These are phyloP conservation scores for Naganishia vaughanmartiniae DNA, from an alignment of 768 basidiomycete genomes.

Conservation along the genomic window DNA sequence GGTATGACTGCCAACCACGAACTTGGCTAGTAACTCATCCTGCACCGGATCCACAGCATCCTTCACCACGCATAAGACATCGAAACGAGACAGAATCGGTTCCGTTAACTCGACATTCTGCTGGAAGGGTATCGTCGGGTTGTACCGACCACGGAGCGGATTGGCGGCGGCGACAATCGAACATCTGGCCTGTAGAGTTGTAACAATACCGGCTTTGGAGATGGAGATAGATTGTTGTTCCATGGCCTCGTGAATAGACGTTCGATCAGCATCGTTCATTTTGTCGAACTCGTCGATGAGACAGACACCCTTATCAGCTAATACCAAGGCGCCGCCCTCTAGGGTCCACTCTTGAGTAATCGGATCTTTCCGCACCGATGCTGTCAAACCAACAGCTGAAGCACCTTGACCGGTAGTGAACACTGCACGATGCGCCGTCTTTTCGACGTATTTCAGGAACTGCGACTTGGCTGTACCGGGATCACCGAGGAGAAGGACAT, in stretches of 20 bases:
- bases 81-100: slow-evolving; percentile 95
- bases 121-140: slow-evolving; percentile 95
- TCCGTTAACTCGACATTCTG: slow-evolving; percentile 99
- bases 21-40: slow-evolving; percentile 92
- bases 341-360: slow-evolving; percentile 97
- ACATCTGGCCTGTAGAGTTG: slow-evolving; percentile 94
- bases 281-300: slow-evolving; percentile 99
- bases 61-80: slow-evolving; percentile 96
- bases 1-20: slow-evolving; percentile 96
- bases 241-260: slow-evolving; percentile 99
- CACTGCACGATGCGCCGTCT: slow-evolving; percentile 94
- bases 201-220: slow-evolving; percentile 97
- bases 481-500: slow-evolving; percentile 90
- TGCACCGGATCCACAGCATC: slow-evolving; percentile 94
- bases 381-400: slow-evolving; percentile 95
- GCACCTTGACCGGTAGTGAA: slow-evolving; percentile 99
- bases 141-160: slow-evolving; percentile 93
- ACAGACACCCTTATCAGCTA: slow-evolving; percentile 96
- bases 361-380: slow-evolving; percentile 97
- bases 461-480: slow-evolving; percentile 99
- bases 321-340: slow-evolving; percentile 95
- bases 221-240: slow-evolving; percentile 99
- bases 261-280: slow-evolving; percentile 98
- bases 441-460: slow-evolving; percentile 97
- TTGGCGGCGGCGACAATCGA: slow-evolving; percentile 98